A percentile compares a stretch with the other conserved stretches of the same genome.
Evolutionary conservation across 805 yeast species (phyloP).

Genomic region (Sugiyamaella mastotermitis): DNA sequence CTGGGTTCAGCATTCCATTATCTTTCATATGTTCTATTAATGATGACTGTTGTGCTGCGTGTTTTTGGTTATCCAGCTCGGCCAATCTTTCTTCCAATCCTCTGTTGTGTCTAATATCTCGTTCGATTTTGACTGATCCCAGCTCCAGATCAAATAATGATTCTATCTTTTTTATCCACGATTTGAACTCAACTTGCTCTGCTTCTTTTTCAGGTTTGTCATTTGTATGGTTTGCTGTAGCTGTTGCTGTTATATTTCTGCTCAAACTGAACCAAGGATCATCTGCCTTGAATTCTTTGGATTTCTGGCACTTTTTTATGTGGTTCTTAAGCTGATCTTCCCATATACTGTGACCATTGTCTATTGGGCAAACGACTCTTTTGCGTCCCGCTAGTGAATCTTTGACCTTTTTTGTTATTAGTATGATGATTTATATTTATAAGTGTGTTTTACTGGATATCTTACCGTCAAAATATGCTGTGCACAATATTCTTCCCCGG

Average conservation of each 20-base stretch:
- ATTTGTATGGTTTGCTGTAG: no score
- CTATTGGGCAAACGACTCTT: slow-evolving; percentile 72
- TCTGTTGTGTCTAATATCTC: slow-evolving; percentile 19
- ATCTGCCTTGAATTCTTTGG: slow-evolving; percentile 16
- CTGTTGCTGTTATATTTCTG: no score
- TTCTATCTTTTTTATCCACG: no score
- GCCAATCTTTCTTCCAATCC: slow-evolving; percentile 41
- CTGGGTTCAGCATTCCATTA: slow-evolving; percentile 33
- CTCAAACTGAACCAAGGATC: slow-evolving; percentile 6
- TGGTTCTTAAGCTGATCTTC: slow-evolving; percentile 50
- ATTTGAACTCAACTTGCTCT: no score
- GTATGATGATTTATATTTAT: slow-evolving; percentile 14
- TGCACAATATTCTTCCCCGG: slow-evolving; percentile 48
- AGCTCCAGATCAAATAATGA: no score
- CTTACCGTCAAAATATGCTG: slow-evolving; percentile 45
- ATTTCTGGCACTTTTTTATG: slow-evolving; percentile 47
- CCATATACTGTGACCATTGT: slow-evolving; percentile 71
- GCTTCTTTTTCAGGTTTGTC: no score
- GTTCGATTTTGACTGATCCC: slow-evolving; percentile 11
- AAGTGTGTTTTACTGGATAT: slow-evolving; percentile 18
- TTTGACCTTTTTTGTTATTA: slow-evolving; percentile 3
- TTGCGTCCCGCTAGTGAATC: slow-evolving; percentile 18
- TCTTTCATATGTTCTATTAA: slow-evolving; percentile 60
- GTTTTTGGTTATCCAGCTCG: slow-evolving; percentile 57
- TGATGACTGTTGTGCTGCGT: slow-evolving; percentile 77